Evolutionary conservation across 116 monocot species (phyloP), one percentile per base, ranked within the genome.

Genomic region (Thalassia testudinum): DNA sequence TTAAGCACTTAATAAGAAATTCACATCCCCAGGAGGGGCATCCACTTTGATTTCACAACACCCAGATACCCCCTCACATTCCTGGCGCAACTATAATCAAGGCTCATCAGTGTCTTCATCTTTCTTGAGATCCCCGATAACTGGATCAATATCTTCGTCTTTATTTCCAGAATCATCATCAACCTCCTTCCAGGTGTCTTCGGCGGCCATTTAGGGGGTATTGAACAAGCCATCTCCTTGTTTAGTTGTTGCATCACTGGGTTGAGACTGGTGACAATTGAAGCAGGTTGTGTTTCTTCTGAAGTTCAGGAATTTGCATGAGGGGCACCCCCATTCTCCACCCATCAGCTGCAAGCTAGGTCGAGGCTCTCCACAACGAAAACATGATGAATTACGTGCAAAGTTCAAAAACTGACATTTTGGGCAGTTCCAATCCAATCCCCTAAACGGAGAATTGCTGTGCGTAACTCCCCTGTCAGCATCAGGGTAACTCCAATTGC

Each of bases 251-350:
- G 48, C 63, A 10, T 66, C 57, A 2, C 27, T 26, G 1, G 92
- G 92, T n/a, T 68, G 61, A 24, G 72, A 58, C 8, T 52, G 34
- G 10, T 71, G 64, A 47, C 92, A 92, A 65, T 71, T 80, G 26
- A 60, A 47, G 63, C 92, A 92, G 2, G 58, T 63, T 17, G 19
- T 43, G 47, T 92, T 87, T 50, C 83, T 68, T 54, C 65, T 44
- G 25, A 75, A 92, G 66, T 92, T 92, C 24, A 86, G n/a, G 59
- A 75, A 92, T 28, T 72, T 58, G 64, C 92, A 92, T 47, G 65
- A 73, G 21, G 93, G 83, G 57, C 93, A 93, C 64, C 87, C 82
- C 93, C 93, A 93, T 12, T 93, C 93, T 2, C 93, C 93, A 21
- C 73, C 75, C 14, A 70, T 62, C 5, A 93, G 67, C 58, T 78